Evolutionary conservation across 1,284 basidiomycete species (phyloP), one percentile per base, ranked within the genome.

Genomic region (Fistulinella staudtii): DNA sequence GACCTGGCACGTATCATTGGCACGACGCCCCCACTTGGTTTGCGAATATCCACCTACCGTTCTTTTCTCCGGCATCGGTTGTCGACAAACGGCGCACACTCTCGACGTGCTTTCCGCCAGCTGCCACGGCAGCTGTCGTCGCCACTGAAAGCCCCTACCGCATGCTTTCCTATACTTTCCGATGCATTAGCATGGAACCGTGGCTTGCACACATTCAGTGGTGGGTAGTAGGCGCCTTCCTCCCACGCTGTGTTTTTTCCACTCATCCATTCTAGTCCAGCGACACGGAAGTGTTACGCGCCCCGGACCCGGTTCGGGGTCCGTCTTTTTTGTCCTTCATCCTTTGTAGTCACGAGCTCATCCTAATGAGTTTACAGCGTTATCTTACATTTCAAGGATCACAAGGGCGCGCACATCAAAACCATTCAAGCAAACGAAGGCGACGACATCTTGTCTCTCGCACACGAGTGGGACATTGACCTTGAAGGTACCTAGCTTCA

Each of bases 391-490:
- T 98, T 95, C 72, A 82, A 87, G 55, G 93, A 96, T 65, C 75
- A 91, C 3, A 93, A 92, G 58, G 94, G 93, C 5, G 75, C 75
- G 29, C 70, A 78, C 6, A 73, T 98, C 47, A 93, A 88, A 69
- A 94, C 89, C 0, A 82, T 97, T 9, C 89, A 97, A 65, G 94
- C 79, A 1, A 94, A 89, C 63, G 92, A 93, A 61, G 95, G 94
- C 13, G 95, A 99, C 62, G 92, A 96, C 64, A 71, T 99, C 24
- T 72, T 99, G 34, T 81, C 82, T 35, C 76, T 99, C 46, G 94
- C 95, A 3, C 94, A 97, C 63, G 94, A 98, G 66, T 83, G 96
- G 64, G 95, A 98, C 58, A 82, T 99, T 45, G 95, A 99, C 62
- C 75, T 99, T n/a, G 95, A 99, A 76, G 94, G 93, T 88, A 41